These are phyloP conservation scores for Candida patagonica DNA, from an alignment of 805 yeast species.

Conservation along the genomic window DNA sequence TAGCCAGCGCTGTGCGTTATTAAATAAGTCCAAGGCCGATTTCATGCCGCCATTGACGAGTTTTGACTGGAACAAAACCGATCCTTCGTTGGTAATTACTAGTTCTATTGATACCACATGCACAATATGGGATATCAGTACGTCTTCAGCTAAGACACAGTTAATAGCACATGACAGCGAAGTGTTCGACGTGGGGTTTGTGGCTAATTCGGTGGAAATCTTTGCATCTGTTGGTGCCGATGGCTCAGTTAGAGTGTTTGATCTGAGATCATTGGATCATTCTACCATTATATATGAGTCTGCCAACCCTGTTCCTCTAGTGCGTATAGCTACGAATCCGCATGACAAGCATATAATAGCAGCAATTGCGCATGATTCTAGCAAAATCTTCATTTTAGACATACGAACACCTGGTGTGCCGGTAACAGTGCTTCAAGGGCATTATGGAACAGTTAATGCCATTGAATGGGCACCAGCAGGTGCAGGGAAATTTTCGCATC, in stretches of 20 bases:
- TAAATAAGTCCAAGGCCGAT: constrained; percentile 33
- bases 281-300: constrained; percentile 88
- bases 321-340: constrained; percentile 70
- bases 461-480: constrained; percentile 71
- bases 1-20: constrained; percentile 34
- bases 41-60: constrained; percentile 83
- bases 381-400: constrained; percentile 62
- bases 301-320: constrained; percentile 43
- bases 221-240: constrained; percentile 94
- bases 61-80: constrained; percentile 81
- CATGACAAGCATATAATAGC: constrained; percentile 78
- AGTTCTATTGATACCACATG: constrained; percentile 94
- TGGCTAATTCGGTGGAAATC: constrained; percentile 61
- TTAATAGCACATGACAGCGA: constrained; percentile 94
- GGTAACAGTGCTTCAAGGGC: constrained; percentile 58
- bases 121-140: constrained; percentile 82
- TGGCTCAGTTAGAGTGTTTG: constrained; percentile 90
- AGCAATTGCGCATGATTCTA: constrained; percentile 64
- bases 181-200: constrained; percentile 84
- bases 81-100: constrained; percentile 64
- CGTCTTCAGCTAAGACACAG: constrained; percentile 75
- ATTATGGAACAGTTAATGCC: constrained; percentile 57
- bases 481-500: background rate
- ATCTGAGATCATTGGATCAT: constrained; percentile 79
- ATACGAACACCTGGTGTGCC: constrained; percentile 85